Percentiles rank a stretch among this genome's conserved stretches.
Evolutionary conservation across 169 alveolate genomes (phyloP).

Genomic region (Plasmodium cynomolgi): DNA sequence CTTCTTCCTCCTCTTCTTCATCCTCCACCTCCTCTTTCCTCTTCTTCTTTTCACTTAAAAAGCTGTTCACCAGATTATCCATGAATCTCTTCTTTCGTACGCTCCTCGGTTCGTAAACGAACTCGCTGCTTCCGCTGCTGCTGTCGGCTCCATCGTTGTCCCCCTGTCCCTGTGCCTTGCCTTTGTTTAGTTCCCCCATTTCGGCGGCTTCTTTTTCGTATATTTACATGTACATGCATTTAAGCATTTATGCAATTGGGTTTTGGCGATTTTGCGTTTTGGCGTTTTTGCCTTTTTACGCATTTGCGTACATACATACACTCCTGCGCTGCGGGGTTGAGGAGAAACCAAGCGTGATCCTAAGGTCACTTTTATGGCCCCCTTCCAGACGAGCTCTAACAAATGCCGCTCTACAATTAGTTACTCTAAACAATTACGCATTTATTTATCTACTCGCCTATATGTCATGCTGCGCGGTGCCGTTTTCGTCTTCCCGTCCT

Average conservation of each 20-base stretch:
- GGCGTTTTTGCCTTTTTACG: too few relatives aligned
- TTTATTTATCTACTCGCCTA: background rate
- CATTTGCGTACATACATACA: background rate
- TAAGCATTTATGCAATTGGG: conserved; percentile 2
- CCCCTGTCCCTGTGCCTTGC: background rate
- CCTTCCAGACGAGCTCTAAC: background rate
- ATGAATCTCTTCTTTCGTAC: conserved; percentile 37
- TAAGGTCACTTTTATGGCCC: background rate
- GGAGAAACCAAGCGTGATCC: background rate
- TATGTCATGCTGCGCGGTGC: background rate
- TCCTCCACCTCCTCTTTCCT: conserved; percentile 6
- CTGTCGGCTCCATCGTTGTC: background rate
- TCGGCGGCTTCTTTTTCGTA: background rate
- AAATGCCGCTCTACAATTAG: background rate
- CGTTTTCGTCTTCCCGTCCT: background rate
- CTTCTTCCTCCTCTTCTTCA: background rate
- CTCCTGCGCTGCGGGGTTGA: background rate
- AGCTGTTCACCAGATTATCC: conserved; percentile 65
- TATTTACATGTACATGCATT: background rate
- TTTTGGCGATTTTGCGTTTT: too few relatives aligned
- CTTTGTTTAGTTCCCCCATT: conserved; percentile 49
- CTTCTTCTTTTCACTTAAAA: conserved; percentile 43
- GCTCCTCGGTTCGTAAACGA: conserved; percentile 66
- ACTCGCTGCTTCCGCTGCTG: conserved; percentile 22
- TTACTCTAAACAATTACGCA: background rate